Evolutionary conservation across 1,284 basidiomycete species (phyloP).

Genomic region (Puccinia horiana): DNA sequence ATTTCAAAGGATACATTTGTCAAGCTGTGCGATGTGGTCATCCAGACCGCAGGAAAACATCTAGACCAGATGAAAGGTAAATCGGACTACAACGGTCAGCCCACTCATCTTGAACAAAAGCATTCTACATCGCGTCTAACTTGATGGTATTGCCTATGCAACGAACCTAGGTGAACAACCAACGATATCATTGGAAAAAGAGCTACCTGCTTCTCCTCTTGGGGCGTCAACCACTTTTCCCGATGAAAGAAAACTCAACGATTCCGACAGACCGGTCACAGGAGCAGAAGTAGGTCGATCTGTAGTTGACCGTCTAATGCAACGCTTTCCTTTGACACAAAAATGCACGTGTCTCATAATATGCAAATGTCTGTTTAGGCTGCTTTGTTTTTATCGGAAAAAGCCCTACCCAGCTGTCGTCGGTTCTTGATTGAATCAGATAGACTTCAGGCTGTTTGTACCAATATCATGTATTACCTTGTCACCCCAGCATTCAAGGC

Average conservation of each 20-base stretch:
- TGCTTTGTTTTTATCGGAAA: constrained; percentile 71
- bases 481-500: constrained; percentile 76
- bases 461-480: constrained; percentile 81
- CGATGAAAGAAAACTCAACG: constrained; percentile 27
- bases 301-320: neutral
- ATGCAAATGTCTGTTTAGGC: constrained; percentile 62
- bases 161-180: constrained; percentile 6
- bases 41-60: constrained; percentile 72
- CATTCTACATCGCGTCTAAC: neutral
- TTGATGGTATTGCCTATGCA: neutral
- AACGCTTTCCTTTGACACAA: neutral
- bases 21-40: constrained; percentile 79
- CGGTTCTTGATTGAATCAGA: constrained; percentile 82
- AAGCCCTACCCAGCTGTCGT: constrained; percentile 74
- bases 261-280: constrained; percentile 29
- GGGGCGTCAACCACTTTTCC: constrained; percentile 3
- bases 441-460: constrained; percentile 74
- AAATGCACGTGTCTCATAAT: neutral
- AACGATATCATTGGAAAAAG: constrained; percentile 22
- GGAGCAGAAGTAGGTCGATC: constrained; percentile 10
- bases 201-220: constrained; percentile 16
- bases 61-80: constrained; percentile 64
- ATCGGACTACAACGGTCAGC: constrained; percentile 16
- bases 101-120: neutral
- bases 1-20: constrained; percentile 71